Base-by-base conservation (phyloP, 306 rosid genomes). In the Sphenostylis stenocarpa region DNA sequence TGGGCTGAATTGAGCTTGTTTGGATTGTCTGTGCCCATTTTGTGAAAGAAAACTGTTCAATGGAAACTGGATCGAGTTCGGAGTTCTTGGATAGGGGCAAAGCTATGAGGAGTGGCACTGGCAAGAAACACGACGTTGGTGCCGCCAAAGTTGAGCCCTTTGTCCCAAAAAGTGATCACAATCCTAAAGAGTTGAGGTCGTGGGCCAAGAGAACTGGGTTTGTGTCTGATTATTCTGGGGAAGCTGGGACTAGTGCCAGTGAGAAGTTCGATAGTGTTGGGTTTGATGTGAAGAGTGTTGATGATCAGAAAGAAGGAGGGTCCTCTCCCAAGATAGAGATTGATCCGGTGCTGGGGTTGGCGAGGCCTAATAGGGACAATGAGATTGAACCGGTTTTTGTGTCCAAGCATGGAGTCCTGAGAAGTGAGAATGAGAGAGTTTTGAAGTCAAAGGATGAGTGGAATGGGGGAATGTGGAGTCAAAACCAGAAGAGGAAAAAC, bases 121-220 rank as follows among this genome's bases (percentile, higher is more conserved):
- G 79, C 34, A 65, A 80, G 33, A 87, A 77, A 72, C 70, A 69
- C 14, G 79, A 79, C 71, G 79, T 82, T 34, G 45, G 57, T 73
- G 82, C 51, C n/a, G 82, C 79, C 12, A 82, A 76, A 77, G 81
- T 91, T 23, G 89, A 84, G 63, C 90, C 91, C 1, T 94, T 94
- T 78, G 88, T 90, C 64, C 86, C 94, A 15, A 87, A 84, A 85
- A 81, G 53, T 23, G 94, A 88, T 44, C 91, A 87, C 80, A 84
- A 86, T 81, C 98, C 98, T 4, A 83, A 81, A 49, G 98, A 94
- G 77, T 83, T 91, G 58, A 86, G 89, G 67, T 88, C 92, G 7
- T 94, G 97, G 98, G 98, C 98, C 2, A 94, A 85, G 84, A 90
- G 89, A 73, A 94, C 97, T 36, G 98, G 98, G 52, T 94, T 84